Evolutionary conservation across 148 eudicot genomes (phyloP).

Genomic region (Rhododendron griersonianum): DNA sequence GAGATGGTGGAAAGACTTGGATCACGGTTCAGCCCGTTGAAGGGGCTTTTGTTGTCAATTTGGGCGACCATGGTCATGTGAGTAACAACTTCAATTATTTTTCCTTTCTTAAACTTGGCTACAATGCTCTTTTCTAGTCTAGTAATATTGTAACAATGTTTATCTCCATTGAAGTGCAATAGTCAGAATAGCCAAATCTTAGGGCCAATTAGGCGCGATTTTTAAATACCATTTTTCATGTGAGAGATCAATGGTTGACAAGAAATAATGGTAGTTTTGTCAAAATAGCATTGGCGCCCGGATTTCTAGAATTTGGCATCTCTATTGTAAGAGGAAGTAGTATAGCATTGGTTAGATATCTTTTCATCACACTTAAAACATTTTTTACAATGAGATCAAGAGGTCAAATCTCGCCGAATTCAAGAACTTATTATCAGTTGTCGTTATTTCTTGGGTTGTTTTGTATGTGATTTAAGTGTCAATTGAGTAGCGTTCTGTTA

Average conservation of each 20-base stretch:
- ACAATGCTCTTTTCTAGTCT: background rate
- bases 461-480: background rate
- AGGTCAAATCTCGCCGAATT: background rate
- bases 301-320: background rate
- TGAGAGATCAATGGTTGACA: background rate
- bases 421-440: background rate
- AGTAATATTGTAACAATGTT: background rate
- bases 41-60: slow-evolving; percentile 90
- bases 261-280: background rate
- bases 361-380: background rate
- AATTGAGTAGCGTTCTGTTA: background rate
- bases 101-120: background rate
- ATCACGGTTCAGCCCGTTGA: slow-evolving; percentile 85
- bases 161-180: background rate
- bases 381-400: background rate
- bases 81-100: slow-evolving; percentile 19
- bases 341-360: background rate
- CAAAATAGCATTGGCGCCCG: background rate
- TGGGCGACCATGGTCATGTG: slow-evolving; percentile 87
- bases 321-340: background rate
- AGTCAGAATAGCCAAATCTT: background rate
- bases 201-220: background rate
- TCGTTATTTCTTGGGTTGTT: background rate
- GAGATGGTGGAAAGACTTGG: slow-evolving; percentile 95
- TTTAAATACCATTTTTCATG: background rate